These are phyloP conservation scores for Aspergillus sparsus DNA, from an alignment of 495 filamentous ascomycete genomes.

Conservation along the genomic window DNA sequence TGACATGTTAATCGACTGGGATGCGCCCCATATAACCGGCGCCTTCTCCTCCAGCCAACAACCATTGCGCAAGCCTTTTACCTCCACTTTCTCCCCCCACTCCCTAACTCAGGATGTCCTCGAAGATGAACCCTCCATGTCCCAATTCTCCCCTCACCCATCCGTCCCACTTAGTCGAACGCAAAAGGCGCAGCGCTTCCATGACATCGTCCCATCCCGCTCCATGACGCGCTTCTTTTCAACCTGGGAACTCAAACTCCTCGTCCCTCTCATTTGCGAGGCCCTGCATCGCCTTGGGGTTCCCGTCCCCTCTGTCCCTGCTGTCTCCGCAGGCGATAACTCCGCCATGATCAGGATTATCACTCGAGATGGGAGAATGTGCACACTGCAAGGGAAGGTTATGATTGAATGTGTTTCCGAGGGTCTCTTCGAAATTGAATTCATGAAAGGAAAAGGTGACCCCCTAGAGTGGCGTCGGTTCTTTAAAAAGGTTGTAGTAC, in stretches of 20 bases:
- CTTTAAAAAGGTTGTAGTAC: slow-evolving; percentile 86
- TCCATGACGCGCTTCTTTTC: slow-evolving; percentile 91
- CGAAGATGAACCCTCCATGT: slow-evolving; percentile 86
- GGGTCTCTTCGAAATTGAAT: slow-evolving; percentile 77
- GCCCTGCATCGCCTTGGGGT: slow-evolving; percentile 82
- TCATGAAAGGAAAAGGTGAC: slow-evolving; percentile 94
- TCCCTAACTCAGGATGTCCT: slow-evolving; percentile 59
- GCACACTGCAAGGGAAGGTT: slow-evolving; percentile 80
- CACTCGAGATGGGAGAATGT: slow-evolving; percentile 75
- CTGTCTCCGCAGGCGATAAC: slow-evolving; percentile 46
- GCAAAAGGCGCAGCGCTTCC: slow-evolving; percentile 83
- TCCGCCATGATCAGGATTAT: slow-evolving; percentile 67
- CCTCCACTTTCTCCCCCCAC: slow-evolving; percentile 18
- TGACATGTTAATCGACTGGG: slow-evolving; percentile 77
- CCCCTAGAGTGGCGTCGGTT: slow-evolving; percentile 96
- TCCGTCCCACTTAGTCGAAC: slow-evolving; percentile 79
- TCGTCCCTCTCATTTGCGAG: slow-evolving; percentile 77
- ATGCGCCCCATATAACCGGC: slow-evolving; percentile 56
- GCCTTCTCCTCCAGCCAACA: slow-evolving; percentile 55
- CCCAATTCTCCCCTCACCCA: slow-evolving; percentile 82
- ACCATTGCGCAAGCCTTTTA: slow-evolving; percentile 36
- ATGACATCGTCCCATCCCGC: slow-evolving; percentile 80
- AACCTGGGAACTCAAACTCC: slow-evolving; percentile 69
- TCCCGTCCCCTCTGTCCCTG: slow-evolving; percentile 58
- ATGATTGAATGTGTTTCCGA: slow-evolving; percentile 70